Conservation (phyloP, 352 stramenopile genomes). For the Pythium vanterpoolii region DNA sequence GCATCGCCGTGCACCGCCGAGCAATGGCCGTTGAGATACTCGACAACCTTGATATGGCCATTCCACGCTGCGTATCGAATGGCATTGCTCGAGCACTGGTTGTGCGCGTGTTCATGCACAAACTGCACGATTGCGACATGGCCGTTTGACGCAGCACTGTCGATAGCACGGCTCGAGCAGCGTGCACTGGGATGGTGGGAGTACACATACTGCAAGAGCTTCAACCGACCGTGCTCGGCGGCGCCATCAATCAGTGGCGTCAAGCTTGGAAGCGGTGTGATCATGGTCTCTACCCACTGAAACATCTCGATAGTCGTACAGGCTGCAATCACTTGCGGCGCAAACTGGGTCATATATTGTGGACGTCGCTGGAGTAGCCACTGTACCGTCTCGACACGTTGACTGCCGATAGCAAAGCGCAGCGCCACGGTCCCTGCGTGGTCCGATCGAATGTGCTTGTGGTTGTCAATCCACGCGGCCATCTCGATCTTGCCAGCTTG, state of each 20-base stretch:
- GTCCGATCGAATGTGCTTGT: background rate
- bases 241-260: background rate
- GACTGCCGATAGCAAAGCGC: background rate
- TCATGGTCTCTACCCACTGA: conserved; percentile 5
- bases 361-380: conserved; percentile 4
- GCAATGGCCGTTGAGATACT: conserved; percentile 5
- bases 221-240: background rate
- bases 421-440: background rate
- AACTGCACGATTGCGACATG: conserved; percentile 15
- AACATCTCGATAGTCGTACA: conserved; percentile 9
- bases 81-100: conserved; percentile 7
- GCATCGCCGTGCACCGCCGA: background rate
- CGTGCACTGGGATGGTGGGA: background rate
- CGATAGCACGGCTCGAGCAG: conserved; percentile 9
- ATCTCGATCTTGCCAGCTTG: background rate
- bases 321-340: background rate
- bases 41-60: conserved; percentile 1
- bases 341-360: background rate
- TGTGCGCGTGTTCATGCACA: conserved; percentile 6
- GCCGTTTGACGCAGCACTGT: conserved; percentile 7
- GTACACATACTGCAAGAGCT: conserved; percentile 5
- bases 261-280: background rate
- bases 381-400: background rate
- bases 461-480: background rate
- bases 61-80: background rate